A percentile compares a stretch with the other conserved stretches of the same genome.
Evolutionary conservation across 2,329 filamentous ascomycete genomes (phyloP).

Genomic region (Xylaria sp.): DNA sequence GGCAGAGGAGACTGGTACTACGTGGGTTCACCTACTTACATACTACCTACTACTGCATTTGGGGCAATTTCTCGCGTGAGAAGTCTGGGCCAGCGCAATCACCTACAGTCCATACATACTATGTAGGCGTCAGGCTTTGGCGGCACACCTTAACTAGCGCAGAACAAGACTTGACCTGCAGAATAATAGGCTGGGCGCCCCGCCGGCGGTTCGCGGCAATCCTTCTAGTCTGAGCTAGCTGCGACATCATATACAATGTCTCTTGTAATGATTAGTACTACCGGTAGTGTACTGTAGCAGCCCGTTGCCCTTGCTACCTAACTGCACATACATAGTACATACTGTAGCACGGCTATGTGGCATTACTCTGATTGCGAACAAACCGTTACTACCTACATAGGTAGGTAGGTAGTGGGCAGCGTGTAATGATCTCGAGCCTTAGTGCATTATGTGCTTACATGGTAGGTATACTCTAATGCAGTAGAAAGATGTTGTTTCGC

Average conservation of each 20-base stretch:
- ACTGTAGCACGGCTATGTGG: too few relatives aligned
- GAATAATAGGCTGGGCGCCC: slow-evolving; percentile 24
- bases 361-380: too few relatives aligned
- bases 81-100: neutral
- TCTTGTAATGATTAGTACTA: neutral
- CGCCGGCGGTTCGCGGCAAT: slow-evolving; percentile 43
- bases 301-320: neutral
- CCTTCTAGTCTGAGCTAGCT: slow-evolving; percentile 38
- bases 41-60: slow-evolving; percentile 36
- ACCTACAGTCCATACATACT: too few relatives aligned
- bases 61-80: slow-evolving; percentile 48
- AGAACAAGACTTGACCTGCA: slow-evolving; percentile 12
- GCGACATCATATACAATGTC: neutral
- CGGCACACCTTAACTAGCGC: neutral
- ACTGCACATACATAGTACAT: neutral
- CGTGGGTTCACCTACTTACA: neutral
- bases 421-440: slow-evolving; percentile 1
- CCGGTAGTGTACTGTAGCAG: too few relatives aligned
- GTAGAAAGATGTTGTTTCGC: neutral
- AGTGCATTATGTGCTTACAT: neutral
- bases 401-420: neutral
- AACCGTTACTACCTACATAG: neutral
- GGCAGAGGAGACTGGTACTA: neutral
- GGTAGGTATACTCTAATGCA: neutral
- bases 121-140: neutral